Evolutionary conservation across 352 stramenopile genomes (phyloP), one percentile per base, ranked within the genome.

Genomic region (Globisporangium spinosum): DNA sequence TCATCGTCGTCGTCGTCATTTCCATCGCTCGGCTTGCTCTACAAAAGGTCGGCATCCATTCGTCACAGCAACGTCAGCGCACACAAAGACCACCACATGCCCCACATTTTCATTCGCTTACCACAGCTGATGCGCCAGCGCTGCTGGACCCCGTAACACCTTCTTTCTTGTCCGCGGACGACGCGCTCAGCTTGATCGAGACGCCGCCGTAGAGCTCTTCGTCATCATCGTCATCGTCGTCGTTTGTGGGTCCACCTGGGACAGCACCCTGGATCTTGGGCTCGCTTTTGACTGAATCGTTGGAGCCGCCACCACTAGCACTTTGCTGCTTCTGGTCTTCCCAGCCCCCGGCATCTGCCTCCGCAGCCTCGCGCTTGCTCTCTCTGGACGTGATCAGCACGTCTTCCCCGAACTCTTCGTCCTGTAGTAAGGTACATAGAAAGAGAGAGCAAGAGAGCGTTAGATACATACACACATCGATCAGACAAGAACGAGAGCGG

Each of bases 391-490:
- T 61, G 10, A 86, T 75, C 68, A 94, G 70, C 70, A 94, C 83
- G 53, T 93, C 83, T 53, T 92, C 85, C 2, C 85, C 85, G 64
- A 93, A 94, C 29, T 93, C 87, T 60, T 92, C 85, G 73, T 94
- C 87, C 77, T 92, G 67, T 13, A 17, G 12, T 9, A 5, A 23
- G 3, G 20, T n/a, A 32, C 4, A 32, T 32, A 32, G 29, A 27
- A 27, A 29, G 27, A 4, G 27, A 29, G 27, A 29, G 27, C 3
- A 20, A 62, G 40, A 15, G 29, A 61, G 12, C 17, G 15, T n/a
- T 9, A 22, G 20, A 60, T 2, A 12, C 55, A 60, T 12, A 60
- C 17, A n/a, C 8, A 60, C 27, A 51, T 67, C 23, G 32, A 35
- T 8, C 5, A 45, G 38, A 7, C 13, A 45, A 20, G 4, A 23